Evolutionary conservation across 306 rosid species (phyloP).

Genomic region (Inga laurina): DNA sequence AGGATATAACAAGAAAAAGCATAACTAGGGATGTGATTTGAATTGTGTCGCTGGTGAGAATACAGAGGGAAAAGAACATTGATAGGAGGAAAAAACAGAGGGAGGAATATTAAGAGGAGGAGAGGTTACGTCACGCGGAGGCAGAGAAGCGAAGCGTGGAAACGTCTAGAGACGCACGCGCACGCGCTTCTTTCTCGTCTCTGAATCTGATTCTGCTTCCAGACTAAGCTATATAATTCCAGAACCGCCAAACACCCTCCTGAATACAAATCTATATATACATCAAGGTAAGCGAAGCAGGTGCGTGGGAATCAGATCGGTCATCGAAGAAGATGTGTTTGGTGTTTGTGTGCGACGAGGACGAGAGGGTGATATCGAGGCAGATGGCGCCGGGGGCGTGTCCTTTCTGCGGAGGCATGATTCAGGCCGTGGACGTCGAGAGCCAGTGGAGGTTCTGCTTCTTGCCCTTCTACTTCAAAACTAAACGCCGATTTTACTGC

Average conservation of each 20-base stretch:
- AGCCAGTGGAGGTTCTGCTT: slow-evolving; percentile 75
- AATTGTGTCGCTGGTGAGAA: too few species aligned
- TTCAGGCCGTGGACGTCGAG: slow-evolving; percentile 72
- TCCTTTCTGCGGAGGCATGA: slow-evolving; percentile 77
- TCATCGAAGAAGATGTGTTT: slow-evolving; percentile 49
- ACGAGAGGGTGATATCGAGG: slow-evolving; percentile 66
- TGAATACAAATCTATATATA: too few species aligned
- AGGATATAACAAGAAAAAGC: too few species aligned
- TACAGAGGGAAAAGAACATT: not conserved
- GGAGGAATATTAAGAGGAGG: not conserved
- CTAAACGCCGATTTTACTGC: slow-evolving; percentile 71
- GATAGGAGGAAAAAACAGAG: not conserved
- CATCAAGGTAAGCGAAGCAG: too few species aligned
- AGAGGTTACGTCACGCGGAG: not conserved
- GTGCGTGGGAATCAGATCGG: not conserved
- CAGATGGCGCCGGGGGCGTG: slow-evolving; percentile 77
- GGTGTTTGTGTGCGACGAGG: slow-evolving; percentile 82
- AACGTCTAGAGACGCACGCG: slow-evolving; percentile 31
- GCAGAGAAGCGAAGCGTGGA: not conserved
- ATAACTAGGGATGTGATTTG: too few species aligned
- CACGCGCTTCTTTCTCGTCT: not conserved
- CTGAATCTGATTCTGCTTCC: not conserved
- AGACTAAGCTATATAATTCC: slow-evolving; percentile 22
- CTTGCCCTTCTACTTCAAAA: slow-evolving; percentile 58
- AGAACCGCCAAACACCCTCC: not conserved